Conservation (phyloP, 1,284 basidiomycete genomes). For the Puccinia sorghi region DNA sequence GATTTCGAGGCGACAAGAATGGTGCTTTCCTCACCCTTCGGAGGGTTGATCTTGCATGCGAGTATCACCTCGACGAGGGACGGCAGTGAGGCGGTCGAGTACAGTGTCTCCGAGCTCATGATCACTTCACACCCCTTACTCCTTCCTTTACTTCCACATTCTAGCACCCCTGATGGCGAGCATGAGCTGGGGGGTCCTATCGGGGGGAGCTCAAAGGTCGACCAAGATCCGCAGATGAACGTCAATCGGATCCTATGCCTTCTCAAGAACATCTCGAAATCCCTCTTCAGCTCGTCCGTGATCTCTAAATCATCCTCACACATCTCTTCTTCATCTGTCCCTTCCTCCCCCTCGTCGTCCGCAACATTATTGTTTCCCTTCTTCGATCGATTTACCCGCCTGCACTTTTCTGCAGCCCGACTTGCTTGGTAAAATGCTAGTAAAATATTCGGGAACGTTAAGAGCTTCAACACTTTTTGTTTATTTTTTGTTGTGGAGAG, state of each 20-base stretch:
- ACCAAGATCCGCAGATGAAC: conserved; percentile 84
- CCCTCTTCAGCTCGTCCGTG: conserved; percentile 60
- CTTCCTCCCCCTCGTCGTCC: neutral
- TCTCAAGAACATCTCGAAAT: conserved; percentile 5
- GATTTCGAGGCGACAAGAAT: conserved; percentile 72
- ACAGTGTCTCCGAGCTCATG: conserved; percentile 90
- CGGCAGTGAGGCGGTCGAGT: conserved; percentile 69
- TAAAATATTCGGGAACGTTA: conserved; percentile 82
- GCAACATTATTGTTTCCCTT: neutral
- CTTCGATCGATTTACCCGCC: neutral
- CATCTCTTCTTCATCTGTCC: neutral
- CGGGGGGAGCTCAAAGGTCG: conserved; percentile 48
- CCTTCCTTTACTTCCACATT: neutral
- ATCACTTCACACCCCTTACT: conserved; percentile 67
- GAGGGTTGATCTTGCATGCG: conserved; percentile 44
- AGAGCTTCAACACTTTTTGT: conserved; percentile 39
- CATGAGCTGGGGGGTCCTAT: neutral
- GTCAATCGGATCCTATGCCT: conserved; percentile 65
- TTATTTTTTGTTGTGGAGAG: conserved; percentile 48
- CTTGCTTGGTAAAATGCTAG: conserved; percentile 66
- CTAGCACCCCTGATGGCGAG: no score
- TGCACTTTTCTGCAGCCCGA: conserved; percentile 50
- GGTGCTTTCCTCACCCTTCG: conserved; percentile 2
- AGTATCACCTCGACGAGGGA: conserved; percentile 66
- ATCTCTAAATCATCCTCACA: conserved; percentile 62